Evolutionary conservation across 1,284 basidiomycete species (phyloP), one percentile per base, ranked within the genome.

Genomic region (Cryptococcus hybrid): DNA sequence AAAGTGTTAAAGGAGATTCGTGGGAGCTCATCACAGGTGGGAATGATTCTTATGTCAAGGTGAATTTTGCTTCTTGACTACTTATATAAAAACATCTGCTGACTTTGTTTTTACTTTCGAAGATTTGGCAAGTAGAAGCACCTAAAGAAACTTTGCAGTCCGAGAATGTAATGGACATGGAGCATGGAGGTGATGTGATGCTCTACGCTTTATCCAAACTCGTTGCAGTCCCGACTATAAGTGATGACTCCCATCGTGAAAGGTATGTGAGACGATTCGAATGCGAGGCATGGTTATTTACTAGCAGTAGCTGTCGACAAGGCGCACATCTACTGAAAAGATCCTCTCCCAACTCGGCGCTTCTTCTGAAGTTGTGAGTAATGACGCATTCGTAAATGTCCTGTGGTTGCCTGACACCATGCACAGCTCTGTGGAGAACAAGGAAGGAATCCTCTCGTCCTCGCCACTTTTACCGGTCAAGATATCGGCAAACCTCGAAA

Each of bases 261-360:
- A 89, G 94, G 65, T 78, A 60, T 58, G 68, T 40, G 18, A 18
- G 18, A 18, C 18, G 18, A 18, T 18, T 18, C 18, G 18, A 18
- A 47, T 18, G 53, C 4, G 13, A 18, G 12, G 6, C n/a, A 38
- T 36, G 30, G 34, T 47, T 15, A 30, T 24, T 57, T n/a, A 57
- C 45, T 39, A 54, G 12, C 7, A 7, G 24, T 45, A 70, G 68
- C 67, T 96, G 94, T 70, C 83, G 92, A 55, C 92, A 96, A 71
- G 88, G 90, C 0, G 92, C 92, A 2, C 87, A 93, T 45, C 92
- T 92, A 85, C 78, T 96, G 54, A 88, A 88, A 92, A 91, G 66
- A 90, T 90, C 65, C 78, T 97, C 18, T 83, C 83, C 3, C 89
- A 93, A 73, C 82, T 97, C 24, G 93, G 93, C 12, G 92, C 91